Percentiles rank a stretch among this genome's conserved stretches.
Evolutionary conservation across 2,329 filamentous ascomycete species (phyloP).

Genomic region (Aspergillus amoenus): DNA sequence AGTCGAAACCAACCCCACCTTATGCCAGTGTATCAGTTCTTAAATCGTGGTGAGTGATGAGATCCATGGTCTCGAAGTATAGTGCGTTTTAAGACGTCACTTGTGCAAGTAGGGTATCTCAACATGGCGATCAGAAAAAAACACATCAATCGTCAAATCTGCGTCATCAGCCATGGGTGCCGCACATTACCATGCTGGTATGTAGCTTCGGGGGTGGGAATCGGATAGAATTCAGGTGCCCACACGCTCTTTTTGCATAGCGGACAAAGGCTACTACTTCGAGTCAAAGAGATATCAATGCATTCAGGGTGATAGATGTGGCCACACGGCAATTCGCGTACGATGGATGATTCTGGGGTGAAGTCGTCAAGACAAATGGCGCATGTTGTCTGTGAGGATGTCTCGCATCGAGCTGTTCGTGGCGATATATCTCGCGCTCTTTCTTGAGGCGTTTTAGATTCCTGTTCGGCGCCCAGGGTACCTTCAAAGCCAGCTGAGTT

Average conservation of each 20-base stretch:
- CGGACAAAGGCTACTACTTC: slow-evolving; percentile 83
- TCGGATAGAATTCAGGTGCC: slow-evolving; percentile 64
- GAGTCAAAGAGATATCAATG: slow-evolving; percentile 78
- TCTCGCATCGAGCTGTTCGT: not conserved
- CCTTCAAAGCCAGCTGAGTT: not conserved
- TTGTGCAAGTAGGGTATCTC: not conserved
- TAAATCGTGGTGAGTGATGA: not conserved
- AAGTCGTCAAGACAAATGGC: slow-evolving; percentile 89
- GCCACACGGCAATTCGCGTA: slow-evolving; percentile 82
- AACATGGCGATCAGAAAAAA: not conserved
- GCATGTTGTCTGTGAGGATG: slow-evolving; percentile 70
- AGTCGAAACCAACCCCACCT: not conserved
- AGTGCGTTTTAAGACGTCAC: not conserved
- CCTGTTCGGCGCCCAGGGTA: not conserved
- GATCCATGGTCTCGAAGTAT: not conserved
- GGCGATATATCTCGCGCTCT: not conserved
- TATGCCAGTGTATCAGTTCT: not conserved
- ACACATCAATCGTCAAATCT: not conserved
- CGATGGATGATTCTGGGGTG: slow-evolving; percentile 65
- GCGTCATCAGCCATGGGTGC: not conserved
- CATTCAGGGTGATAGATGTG: slow-evolving; percentile 94
- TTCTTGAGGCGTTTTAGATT: not conserved
- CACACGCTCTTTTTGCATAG: slow-evolving; percentile 84
- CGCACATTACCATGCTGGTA: slow-evolving; percentile 72
- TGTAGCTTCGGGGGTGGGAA: slow-evolving; percentile 77